phyloP scores from a whole-genome alignment of 306 rosid species.

The Prunus persica region DNA sequence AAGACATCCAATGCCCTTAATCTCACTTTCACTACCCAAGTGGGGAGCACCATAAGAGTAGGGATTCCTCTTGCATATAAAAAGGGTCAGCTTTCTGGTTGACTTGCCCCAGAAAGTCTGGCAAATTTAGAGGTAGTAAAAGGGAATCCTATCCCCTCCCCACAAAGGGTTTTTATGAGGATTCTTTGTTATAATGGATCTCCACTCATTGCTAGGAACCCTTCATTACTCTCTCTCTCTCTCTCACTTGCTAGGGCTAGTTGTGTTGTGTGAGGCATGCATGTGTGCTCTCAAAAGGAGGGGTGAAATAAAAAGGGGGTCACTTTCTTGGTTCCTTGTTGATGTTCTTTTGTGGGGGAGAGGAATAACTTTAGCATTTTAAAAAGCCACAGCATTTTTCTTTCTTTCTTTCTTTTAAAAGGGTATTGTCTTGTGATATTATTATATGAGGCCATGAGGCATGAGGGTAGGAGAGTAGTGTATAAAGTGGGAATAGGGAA shows the following conservation, averaged over 20 bases:
- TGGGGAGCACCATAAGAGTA: conserved; percentile 69
- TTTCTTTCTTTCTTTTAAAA: conserved; percentile 18
- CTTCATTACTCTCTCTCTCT: conserved; percentile 18
- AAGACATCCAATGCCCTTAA: conserved; percentile 30
- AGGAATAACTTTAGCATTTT: conserved; percentile 80
- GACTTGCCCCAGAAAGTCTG: conserved; percentile 81
- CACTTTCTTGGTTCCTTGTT: conserved; percentile 62
- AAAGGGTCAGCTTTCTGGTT: conserved; percentile 61
- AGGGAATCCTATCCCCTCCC: conserved; percentile 75
- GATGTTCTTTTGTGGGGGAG: conserved; percentile 81
- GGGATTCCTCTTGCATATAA: conserved; percentile 50
- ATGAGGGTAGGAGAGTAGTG: conserved; percentile 14
- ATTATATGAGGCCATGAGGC: background rate
- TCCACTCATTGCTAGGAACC: conserved; percentile 60
- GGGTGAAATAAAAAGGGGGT: conserved; percentile 52
- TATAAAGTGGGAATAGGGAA: conserved; percentile 13
- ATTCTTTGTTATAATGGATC: conserved; percentile 50
- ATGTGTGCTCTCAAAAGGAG: conserved; percentile 68
- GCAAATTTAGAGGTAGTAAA: conserved; percentile 58
- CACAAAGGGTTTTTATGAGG: conserved; percentile 54
- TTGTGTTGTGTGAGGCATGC: conserved; percentile 41
- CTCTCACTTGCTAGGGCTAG: conserved; percentile 4
- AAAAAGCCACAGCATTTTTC: conserved; percentile 48
- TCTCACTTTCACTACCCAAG: conserved; percentile 40
- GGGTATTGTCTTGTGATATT: conserved; percentile 8